Evolutionary conservation across 2,329 filamentous ascomycete genomes (phyloP), one percentile per base, ranked within the genome.

Genomic region (Fusarium zealandicum): DNA sequence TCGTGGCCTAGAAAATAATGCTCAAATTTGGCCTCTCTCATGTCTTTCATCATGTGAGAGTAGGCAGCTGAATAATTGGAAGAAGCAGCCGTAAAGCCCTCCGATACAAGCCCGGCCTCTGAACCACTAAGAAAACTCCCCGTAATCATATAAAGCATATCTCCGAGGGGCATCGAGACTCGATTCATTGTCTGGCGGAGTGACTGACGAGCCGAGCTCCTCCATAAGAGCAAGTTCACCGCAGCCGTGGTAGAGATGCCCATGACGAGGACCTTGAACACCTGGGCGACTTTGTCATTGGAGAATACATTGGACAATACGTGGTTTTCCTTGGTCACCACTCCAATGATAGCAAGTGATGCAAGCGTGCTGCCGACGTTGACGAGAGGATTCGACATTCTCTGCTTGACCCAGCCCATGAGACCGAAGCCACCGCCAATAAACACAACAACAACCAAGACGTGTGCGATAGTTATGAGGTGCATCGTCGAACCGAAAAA

Each of bases 261-360:
- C 77, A 93, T 86, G 10, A 90, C 72, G 17, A 96, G 80, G 82
- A 96, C 93, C 70, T 92, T 91, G 66, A 95, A 77, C 5, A 93
- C 87, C 72, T 96, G 90, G 0, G 85, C 76, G 17, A 96, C 88
- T 73, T 96, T 96, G 43, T 85, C 85, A 64, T 90, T 86, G 0
- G 90, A 93, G 65, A 96, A 92, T 25, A 88, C 86, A 2, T 90
- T 91, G n/a, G 83, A 86, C 67, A 96, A 90, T 1, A 97, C 87
- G 1, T 92, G 87, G 30, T 91, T 92, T 70, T 97, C 93, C 72
- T 93, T 96, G 3, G 93, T 96, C 55, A 97, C 78, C 28, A 96
- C 86, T 1, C 90, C 92, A 66, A 97, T 96, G 51, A 95, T 90
- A 32, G 91, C 91, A 45, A 98, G 85, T 11, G 91, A 93, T 2